Evolutionary conservation across 148 eudicot genomes (phyloP), one percentile per base, ranked within the genome.

Genomic region (Mesembryanthemum crystallinum): DNA sequence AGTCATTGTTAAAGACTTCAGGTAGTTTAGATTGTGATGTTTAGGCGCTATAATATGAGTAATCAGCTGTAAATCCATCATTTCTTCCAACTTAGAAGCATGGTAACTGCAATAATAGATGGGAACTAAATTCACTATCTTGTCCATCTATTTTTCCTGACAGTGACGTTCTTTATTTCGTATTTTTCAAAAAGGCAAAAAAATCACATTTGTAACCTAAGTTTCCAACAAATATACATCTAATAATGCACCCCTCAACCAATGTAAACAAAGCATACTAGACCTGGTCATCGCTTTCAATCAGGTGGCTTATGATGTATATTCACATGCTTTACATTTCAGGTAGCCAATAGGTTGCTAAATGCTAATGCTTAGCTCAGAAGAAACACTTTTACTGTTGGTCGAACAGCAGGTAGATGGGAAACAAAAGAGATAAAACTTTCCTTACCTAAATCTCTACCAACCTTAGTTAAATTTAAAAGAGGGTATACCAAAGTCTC

Each of bases 1-100:
- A 43, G 73, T 76, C 65, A 37, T 67, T 68, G 29, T 76, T 42
- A 28, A 35, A 54, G n/a, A n/a, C n/a, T 35, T 57, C 49, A 39
- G 66, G 21, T 33, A 15, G 54, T 58, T 37, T 25, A 42, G 66
- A 59, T 15, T 39, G 15, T 23, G 24, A 55, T 23, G 18, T 55
- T 24, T 57, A 32, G 29, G 25, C 47, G 8, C 14, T 24, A 58
- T 39, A 10, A 62, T 28, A 28, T 18, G 24, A 13, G 25, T 13
- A 17, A 72, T 55, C n/a, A 14, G 14, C 3, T 25, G 24, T 8
- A 14, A 4, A 24, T 37, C 60, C n/a, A 25, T 25, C 8, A 25
- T 24, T 39, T 60, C 8, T 24, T 57, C 57, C n/a, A n/a, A n/a
- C n/a, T n/a, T n/a, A n/a, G n/a, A n/a, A n/a, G n/a, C n/a, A n/a